Evolutionary conservation across 1,139 yeast genomes (phyloP), one percentile per base, ranked within the genome.

Genomic region (Debaryomycetaceae sp.): DNA sequence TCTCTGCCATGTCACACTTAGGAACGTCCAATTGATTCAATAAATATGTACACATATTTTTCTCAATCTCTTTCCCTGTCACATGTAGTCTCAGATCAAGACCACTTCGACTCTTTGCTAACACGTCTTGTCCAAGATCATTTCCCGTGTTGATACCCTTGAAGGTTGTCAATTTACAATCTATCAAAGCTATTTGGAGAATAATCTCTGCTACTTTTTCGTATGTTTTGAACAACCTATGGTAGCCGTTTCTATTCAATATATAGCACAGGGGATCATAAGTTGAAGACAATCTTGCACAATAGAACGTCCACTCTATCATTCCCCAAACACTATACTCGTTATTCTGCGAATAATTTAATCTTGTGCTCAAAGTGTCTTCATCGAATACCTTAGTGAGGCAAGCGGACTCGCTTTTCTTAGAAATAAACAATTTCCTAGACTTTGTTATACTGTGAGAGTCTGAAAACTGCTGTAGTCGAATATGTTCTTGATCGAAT

Each of bases 301-400:
- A 70, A 48, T 59, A 58, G 42, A 68, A 67, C 2, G 65, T 49
- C 75, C 75, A 71, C 42, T 63, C 60, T 6, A 68, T 46, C 38
- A 71, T 48, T 7, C 53, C 46, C 75, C 75, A 69, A 8, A 69
- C 7, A 39, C 52, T 55, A 49, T 64, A 71, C 5, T 49, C 50
- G 5, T 46, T 31, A 29, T 54, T 52, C 4, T 47, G 40, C 5
- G 42, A 45, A 0, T 68, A 68, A 40, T 59, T 60, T 14, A 69
- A 50, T 39, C 54, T 57, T 9, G 48, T 46, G 9, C 65, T 52
- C 5, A 71, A 44, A 5, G 68, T 44, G 6, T 52, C 49, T 24
- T 71, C 75, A 44, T 65, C 73, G 52, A 67, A 70, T 1, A 70
- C 51, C 37, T 49, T 54, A 4, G 8, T 27, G 8, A 27, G 31